These are phyloP conservation scores for Phytophthora citricola DNA, from an alignment of 352 stramenopile genomes.

Conservation along the genomic window DNA sequence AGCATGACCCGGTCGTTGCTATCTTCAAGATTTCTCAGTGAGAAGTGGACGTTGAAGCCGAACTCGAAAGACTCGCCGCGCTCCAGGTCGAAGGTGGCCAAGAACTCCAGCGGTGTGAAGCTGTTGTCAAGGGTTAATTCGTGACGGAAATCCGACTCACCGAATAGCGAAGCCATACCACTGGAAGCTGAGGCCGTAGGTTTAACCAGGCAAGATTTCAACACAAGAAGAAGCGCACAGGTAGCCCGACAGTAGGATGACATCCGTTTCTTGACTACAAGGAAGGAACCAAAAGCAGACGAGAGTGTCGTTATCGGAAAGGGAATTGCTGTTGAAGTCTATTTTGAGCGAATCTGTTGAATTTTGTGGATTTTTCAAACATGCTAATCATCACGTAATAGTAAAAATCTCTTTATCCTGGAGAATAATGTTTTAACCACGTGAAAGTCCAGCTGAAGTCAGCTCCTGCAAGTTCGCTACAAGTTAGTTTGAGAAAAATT, in stretches of 20 bases:
- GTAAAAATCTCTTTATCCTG: background rate
- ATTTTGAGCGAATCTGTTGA: background rate
- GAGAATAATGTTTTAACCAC: slow-evolving; percentile 18
- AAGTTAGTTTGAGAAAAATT: background rate
- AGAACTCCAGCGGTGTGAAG: slow-evolving; percentile 22
- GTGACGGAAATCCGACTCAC: slow-evolving; percentile 20
- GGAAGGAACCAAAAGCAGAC: too few species aligned
- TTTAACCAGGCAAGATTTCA: too few species aligned
- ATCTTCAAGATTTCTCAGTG: slow-evolving; percentile 33
- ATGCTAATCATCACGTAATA: too few species aligned
- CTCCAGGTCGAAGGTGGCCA: slow-evolving; percentile 47
- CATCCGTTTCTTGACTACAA: too few species aligned
- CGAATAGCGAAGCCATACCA: slow-evolving; percentile 18
- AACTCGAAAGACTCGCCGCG: slow-evolving; percentile 33
- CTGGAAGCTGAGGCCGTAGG: background rate
- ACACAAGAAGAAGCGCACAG: too few species aligned
- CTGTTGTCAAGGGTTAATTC: slow-evolving; percentile 24
- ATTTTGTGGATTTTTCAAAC: background rate
- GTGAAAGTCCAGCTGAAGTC: slow-evolving; percentile 27
- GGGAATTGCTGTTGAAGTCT: too few species aligned
- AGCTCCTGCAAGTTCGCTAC: slow-evolving; percentile 4
- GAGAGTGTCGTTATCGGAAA: too few species aligned
- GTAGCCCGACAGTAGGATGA: too few species aligned
- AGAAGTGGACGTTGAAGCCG: slow-evolving; percentile 41
- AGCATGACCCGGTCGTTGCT: slow-evolving; percentile 52